A percentile compares a stretch with the other conserved stretches of the same genome.
Evolutionary conservation across 306 rosid species (phyloP).

Genomic region (Astragalus membranaceus): DNA sequence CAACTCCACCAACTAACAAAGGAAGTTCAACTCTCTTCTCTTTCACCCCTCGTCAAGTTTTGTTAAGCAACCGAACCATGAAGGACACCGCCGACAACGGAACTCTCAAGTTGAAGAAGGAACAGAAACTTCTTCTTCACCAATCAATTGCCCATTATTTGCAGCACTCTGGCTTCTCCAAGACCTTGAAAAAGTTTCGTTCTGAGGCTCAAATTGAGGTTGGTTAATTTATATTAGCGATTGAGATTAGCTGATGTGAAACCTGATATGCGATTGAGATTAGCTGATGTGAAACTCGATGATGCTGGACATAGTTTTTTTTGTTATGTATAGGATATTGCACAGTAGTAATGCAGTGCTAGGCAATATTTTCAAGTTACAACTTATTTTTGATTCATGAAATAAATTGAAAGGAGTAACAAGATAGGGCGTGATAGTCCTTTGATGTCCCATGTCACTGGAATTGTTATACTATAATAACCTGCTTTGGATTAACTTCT

Average conservation of each 20-base stretch:
- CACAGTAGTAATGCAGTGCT: neutral
- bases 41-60: constrained; percentile 71
- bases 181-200: constrained; percentile 57
- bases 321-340: neutral
- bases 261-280: too few relatives aligned
- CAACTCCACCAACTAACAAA: constrained; percentile 21
- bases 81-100: constrained; percentile 17
- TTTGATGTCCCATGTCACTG: too few relatives aligned
- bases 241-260: neutral
- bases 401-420: too few relatives aligned
- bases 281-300: neutral
- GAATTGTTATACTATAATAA: too few relatives aligned
- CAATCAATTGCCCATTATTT: constrained; percentile 57
- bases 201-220: constrained; percentile 68
- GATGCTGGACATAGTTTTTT: neutral
- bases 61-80: constrained; percentile 39
- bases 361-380: neutral
- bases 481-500: too few relatives aligned
- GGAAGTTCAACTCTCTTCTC: constrained; percentile 36
- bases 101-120: neutral
- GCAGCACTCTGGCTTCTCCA: constrained; percentile 52
- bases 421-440: too few relatives aligned
- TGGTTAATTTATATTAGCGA: neutral
- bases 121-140: constrained; percentile 43
- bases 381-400: too few relatives aligned